phyloP scores from a whole-genome alignment of 2,329 filamentous ascomycete species.

The Rhexocercosporidium sp. region DNA sequence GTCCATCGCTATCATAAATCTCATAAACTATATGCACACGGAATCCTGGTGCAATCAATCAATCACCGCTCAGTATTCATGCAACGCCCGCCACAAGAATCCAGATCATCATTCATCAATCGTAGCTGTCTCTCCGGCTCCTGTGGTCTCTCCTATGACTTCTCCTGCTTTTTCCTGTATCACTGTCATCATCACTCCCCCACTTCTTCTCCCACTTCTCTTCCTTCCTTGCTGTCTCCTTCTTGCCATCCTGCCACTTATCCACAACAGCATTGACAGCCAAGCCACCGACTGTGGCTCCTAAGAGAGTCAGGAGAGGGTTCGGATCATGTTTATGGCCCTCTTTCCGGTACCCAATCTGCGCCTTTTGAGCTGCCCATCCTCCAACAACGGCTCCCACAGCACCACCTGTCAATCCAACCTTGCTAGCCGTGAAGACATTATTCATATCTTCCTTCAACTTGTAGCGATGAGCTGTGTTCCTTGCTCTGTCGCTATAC shows the following conservation, averaged over 20 bases:
- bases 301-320: slow-evolving; percentile 33
- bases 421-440: slow-evolving; percentile 30
- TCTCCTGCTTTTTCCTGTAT: slow-evolving; percentile 4
- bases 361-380: slow-evolving; percentile 37
- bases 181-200: slow-evolving; percentile 10
- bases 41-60: background rate
- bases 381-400: slow-evolving; percentile 36
- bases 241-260: slow-evolving; percentile 31
- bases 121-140: slow-evolving; percentile 9
- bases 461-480: slow-evolving; percentile 27
- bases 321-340: slow-evolving; percentile 21
- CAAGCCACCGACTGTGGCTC: slow-evolving; percentile 37
- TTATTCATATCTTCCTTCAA: slow-evolving; percentile 34
- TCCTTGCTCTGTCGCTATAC: slow-evolving; percentile 21
- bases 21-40: background rate
- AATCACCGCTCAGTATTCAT: background rate
- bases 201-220: slow-evolving; percentile 29
- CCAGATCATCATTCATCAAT: background rate
- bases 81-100: background rate
- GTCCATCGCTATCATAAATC: slow-evolving; percentile 2
- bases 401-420: slow-evolving; percentile 30
- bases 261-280: slow-evolving; percentile 36
- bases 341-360: slow-evolving; percentile 27
- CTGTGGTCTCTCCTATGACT: slow-evolving; percentile 10
- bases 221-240: slow-evolving; percentile 24